Evolutionary conservation across 352 stramenopile species (phyloP).

Genomic region (Pilasporangium apinafurcum): DNA sequence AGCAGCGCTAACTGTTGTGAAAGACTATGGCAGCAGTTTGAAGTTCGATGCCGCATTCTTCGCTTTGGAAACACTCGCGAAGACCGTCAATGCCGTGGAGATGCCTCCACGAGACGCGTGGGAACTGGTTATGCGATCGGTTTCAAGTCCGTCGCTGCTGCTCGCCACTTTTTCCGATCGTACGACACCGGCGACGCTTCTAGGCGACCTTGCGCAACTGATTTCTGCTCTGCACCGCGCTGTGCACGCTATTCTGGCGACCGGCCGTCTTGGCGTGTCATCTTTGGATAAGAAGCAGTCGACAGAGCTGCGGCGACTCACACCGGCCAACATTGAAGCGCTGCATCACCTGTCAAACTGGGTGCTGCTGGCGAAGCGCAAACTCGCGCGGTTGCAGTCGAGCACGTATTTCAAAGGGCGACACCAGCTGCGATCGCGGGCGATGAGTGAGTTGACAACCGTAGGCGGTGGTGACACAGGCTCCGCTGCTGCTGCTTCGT

Average conservation of each 20-base stretch:
- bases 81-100: conserved; percentile 4
- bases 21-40: conserved; percentile 41
- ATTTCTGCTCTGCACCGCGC: conserved; percentile 42
- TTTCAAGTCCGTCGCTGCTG: conserved; percentile 64
- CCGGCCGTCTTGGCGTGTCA: conserved; percentile 22
- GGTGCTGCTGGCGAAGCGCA: conserved; percentile 71
- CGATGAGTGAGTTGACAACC: conserved; percentile 41
- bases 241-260: conserved; percentile 38
- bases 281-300: neutral
- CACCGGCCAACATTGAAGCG: conserved; percentile 64
- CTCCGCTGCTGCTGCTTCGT: neutral
- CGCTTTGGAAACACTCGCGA: conserved; percentile 57
- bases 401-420: conserved; percentile 20
- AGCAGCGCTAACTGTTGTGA: conserved; percentile 33
- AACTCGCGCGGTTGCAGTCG: conserved; percentile 48
- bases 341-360: conserved; percentile 75
- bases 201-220: conserved; percentile 53
- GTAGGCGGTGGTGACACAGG: conserved; percentile 19
- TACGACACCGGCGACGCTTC: conserved; percentile 25
- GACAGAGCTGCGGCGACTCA: conserved; percentile 13
- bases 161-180: conserved; percentile 46
- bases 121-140: conserved; percentile 15
- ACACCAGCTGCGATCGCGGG: conserved; percentile 16
- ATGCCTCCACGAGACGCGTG: too few species aligned
- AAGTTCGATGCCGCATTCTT: conserved; percentile 53